Evolutionary conservation across 2,329 filamentous ascomycete genomes (phyloP).

Genomic region (Botrytis medusae): DNA sequence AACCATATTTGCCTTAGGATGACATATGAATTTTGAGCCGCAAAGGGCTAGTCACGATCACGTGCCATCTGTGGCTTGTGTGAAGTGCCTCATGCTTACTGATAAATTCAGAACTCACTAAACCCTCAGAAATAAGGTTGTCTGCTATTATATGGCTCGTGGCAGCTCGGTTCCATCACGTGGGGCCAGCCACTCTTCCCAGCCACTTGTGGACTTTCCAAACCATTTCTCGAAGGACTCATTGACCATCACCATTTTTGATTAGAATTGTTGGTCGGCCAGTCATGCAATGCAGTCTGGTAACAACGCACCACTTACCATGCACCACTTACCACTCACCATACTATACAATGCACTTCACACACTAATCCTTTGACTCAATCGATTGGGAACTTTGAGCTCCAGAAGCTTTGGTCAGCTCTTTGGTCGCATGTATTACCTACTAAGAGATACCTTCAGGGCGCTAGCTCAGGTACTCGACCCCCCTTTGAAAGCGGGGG

Average conservation of each 20-base stretch:
- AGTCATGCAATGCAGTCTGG: background rate
- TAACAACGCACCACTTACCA: background rate
- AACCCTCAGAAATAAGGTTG: background rate
- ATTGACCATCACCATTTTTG: background rate
- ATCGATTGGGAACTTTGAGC: background rate
- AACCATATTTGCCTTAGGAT: constrained; percentile 19
- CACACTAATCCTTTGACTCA: background rate
- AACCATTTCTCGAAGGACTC: background rate
- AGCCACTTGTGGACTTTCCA: background rate
- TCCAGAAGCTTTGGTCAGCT: background rate
- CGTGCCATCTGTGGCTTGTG: background rate
- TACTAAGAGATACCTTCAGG: background rate
- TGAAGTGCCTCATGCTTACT: background rate
- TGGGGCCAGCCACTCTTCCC: background rate
- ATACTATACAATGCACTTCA: background rate
- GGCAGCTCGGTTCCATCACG: background rate
- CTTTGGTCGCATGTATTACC: background rate
- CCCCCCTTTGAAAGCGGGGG: background rate
- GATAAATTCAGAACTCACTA: background rate
- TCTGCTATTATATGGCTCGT: no score
- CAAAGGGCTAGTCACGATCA: background rate
- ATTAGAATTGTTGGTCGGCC: background rate
- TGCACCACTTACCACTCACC: background rate
- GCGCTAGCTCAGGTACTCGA: background rate
- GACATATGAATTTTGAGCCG: background rate